Evolutionary conservation across 495 filamentous ascomycete species (phyloP).

Genomic region (Tuber magnatum): DNA sequence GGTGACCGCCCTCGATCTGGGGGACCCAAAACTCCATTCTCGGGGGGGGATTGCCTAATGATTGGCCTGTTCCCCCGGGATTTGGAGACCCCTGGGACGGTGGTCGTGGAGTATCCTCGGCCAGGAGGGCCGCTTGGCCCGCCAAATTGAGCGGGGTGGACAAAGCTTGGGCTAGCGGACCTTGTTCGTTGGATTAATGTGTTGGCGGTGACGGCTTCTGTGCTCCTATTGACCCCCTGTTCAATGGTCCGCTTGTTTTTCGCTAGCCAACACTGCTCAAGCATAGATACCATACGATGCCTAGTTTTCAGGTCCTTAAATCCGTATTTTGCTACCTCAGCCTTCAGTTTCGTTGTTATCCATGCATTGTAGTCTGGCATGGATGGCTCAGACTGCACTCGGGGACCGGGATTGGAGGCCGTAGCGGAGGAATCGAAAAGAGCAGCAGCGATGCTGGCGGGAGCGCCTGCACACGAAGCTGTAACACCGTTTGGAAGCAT

Average conservation of each 20-base stretch:
- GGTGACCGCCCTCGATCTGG: not conserved
- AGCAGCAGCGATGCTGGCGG: not conserved
- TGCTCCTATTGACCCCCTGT: not conserved
- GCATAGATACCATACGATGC: conserved; percentile 61
- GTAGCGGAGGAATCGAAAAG: not conserved
- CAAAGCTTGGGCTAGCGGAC: conserved; percentile 4
- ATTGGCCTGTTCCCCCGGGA: not conserved
- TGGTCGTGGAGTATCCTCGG: not conserved
- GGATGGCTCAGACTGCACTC: conserved; percentile 10
- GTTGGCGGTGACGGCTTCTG: not conserved
- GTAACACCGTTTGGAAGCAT: not conserved
- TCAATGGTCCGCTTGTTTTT: conserved; percentile 37
- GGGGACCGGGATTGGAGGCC: not conserved
- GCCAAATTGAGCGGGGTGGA: not conserved
- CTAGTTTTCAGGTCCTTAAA: conserved; percentile 70
- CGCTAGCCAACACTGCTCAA: conserved; percentile 66
- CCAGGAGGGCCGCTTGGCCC: too few species aligned
- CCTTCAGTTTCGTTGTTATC: conserved; percentile 57
- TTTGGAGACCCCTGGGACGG: not conserved
- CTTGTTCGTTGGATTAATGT: not conserved
- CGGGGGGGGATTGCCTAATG: not conserved
- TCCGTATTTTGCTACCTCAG: conserved; percentile 57
- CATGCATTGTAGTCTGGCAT: conserved; percentile 60
- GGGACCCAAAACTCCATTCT: not conserved
- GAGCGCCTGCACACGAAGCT: not conserved